Evolutionary conservation across 75 land plant genomes (phyloP).

Genomic region (Cryptomeria japonica): DNA sequence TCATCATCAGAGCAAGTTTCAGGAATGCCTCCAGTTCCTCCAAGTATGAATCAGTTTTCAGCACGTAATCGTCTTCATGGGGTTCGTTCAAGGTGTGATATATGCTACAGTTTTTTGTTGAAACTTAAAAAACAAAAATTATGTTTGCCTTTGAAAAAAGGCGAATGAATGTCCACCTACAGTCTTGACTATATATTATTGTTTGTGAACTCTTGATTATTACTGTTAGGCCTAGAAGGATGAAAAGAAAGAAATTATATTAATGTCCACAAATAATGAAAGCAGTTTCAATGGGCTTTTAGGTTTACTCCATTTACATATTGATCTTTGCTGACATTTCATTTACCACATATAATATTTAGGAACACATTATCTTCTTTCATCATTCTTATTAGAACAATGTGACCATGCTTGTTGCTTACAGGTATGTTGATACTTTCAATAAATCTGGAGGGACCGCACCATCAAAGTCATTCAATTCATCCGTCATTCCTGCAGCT

Average conservation of each 20-base stretch:
- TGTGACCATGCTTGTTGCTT: constrained; percentile 7
- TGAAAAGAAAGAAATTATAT: neutral
- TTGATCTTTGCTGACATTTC: neutral
- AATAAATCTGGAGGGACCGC: constrained; percentile 61
- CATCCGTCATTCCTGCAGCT: constrained; percentile 61
- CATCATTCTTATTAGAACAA: neutral
- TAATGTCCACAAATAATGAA: neutral
- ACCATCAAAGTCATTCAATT: constrained; percentile 47
- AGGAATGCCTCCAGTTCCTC: constrained; percentile 85
- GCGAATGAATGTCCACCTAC: neutral
- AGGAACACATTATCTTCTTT: neutral
- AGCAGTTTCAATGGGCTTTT: neutral
- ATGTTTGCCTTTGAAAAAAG: neutral
- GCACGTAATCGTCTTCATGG: constrained; percentile 75
- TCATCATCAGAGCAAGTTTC: constrained; percentile 38
- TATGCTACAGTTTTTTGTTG: neutral
- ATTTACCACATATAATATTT: too few relatives aligned
- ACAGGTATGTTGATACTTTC: constrained; percentile 98
- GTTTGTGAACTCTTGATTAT: neutral
- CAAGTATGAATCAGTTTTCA: constrained; percentile 84
- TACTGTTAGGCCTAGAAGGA: neutral
- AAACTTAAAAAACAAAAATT: neutral
- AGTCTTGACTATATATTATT: neutral
- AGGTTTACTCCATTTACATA: neutral
- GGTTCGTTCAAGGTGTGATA: constrained; percentile 77